phyloP scores from a whole-genome alignment of 169 alveolate genomes.

The Eimeria brunetti region DNA sequence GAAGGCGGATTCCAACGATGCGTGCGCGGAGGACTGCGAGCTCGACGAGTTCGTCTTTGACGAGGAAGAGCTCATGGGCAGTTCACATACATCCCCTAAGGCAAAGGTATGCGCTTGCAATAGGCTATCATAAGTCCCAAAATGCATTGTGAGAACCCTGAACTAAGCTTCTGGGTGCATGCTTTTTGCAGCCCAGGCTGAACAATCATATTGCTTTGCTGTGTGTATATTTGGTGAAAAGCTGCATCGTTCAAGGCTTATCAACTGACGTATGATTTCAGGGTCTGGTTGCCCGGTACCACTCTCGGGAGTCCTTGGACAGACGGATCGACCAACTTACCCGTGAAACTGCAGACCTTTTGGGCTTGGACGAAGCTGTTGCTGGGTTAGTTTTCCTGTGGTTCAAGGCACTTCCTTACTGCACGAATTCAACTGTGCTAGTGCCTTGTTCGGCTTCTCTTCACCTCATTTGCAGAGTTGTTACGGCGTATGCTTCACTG shows the following conservation, averaged over 20 bases:
- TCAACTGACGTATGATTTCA: not conserved
- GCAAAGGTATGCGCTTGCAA: conserved; percentile 40
- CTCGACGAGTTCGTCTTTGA: conserved; percentile 49
- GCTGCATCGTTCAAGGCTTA: not conserved
- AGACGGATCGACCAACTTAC: conserved; percentile 31
- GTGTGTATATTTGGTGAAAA: not conserved
- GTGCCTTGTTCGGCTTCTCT: not conserved
- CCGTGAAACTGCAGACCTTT: conserved; percentile 44
- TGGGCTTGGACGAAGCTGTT: conserved; percentile 54
- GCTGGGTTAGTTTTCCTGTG: conserved; percentile 19
- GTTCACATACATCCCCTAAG: conserved; percentile 5
- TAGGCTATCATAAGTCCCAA: not conserved
- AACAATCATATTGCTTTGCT: not conserved
- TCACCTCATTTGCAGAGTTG: not conserved
- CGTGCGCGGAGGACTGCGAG: conserved; percentile 32
- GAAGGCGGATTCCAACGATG: conserved; percentile 29
- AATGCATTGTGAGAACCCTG: not conserved
- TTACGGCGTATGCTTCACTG: not conserved
- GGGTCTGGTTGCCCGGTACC: conserved; percentile 47
- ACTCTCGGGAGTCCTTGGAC: conserved; percentile 55
- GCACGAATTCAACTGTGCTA: not conserved
- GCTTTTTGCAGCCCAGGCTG: not conserved
- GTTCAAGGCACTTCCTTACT: not conserved
- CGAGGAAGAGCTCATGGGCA: conserved; percentile 38
- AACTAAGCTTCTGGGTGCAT: not conserved